These are phyloP conservation scores for Selaginella tamariscina DNA, from an alignment of 75 land plant genomes.

Conservation along the genomic window DNA sequence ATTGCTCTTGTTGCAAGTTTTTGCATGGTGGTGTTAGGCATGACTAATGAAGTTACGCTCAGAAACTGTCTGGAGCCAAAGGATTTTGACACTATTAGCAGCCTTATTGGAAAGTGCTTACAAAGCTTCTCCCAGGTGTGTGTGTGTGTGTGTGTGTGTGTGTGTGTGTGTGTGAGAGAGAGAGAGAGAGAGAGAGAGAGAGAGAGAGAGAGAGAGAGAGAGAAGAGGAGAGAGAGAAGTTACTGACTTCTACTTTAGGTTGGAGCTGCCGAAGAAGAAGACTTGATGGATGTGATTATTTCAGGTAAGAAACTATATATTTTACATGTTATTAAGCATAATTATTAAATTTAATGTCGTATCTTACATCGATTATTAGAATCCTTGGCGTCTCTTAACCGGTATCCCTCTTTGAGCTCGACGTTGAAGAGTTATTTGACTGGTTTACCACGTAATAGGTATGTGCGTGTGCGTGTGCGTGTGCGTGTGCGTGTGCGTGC, in stretches of 20 bases:
- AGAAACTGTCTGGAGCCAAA: constrained; percentile 21
- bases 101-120: constrained; percentile 43
- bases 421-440: constrained; percentile 12
- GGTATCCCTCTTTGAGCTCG: constrained; percentile 19
- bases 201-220: neutral
- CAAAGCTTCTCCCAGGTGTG: constrained; percentile 39
- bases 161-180: neutral
- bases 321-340: no score
- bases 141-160: neutral
- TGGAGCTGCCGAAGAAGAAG: constrained; percentile 26
- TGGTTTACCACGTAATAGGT: neutral
- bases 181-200: constrained; percentile 7
- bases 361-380: no score
- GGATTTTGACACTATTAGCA: constrained; percentile 23
- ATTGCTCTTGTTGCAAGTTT: constrained; percentile 60
- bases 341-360: no score
- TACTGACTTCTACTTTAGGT: constrained; percentile 13
- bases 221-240: neutral
- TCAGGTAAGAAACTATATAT: no score
- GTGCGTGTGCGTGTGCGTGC: no score
- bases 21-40: constrained; percentile 47
- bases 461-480: no score
- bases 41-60: constrained; percentile 49
- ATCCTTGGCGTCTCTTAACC: constrained; percentile 17
- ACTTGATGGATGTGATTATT: constrained; percentile 24